phyloP scores from a whole-genome alignment of 192 early-diverging fungal genomes.

The Blastocladiella britannica region DNA sequence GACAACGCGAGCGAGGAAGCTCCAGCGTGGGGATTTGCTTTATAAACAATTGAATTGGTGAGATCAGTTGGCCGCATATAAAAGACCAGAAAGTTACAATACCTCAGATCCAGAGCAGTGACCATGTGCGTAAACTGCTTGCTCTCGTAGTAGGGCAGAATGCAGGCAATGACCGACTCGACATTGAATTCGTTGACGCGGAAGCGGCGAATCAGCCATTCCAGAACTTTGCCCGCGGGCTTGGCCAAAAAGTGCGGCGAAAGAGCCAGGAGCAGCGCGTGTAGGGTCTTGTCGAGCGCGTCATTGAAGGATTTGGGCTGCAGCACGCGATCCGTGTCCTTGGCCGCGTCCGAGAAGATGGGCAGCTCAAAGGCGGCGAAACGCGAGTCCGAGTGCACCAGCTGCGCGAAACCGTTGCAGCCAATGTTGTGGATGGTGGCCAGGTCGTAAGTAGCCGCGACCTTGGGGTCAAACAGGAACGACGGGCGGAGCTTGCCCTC shows the following conservation, averaged over 20 bases:
- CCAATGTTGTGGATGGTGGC: constrained; percentile 75
- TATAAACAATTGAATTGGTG: neutral
- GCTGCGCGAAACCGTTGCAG: constrained; percentile 50
- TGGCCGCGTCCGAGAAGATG: constrained; percentile 62
- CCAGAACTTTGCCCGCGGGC: constrained; percentile 66
- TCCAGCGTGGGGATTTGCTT: neutral
- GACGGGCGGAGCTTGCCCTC: constrained; percentile 44
- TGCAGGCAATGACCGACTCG: constrained; percentile 44
- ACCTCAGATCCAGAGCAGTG: too few species aligned
- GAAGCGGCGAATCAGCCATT: constrained; percentile 76
- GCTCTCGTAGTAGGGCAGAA: constrained; percentile 89
- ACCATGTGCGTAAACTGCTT: constrained; percentile 67
- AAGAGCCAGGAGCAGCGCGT: constrained; percentile 46
- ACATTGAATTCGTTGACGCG: constrained; percentile 75
- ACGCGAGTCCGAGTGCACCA: constrained; percentile 35
- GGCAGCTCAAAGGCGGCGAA: constrained; percentile 47
- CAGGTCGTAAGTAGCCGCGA: constrained; percentile 72
- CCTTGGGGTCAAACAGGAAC: constrained; percentile 54
- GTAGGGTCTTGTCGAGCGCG: constrained; percentile 54
- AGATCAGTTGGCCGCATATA: too few species aligned
- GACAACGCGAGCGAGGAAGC: neutral
- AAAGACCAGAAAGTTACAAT: too few species aligned
- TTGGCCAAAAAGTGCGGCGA: constrained; percentile 70
- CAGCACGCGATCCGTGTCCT: constrained; percentile 54
- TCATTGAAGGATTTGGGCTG: constrained; percentile 61